Base-by-base conservation (phyloP, 345 rosid species). In the Salix dunnii region DNA sequence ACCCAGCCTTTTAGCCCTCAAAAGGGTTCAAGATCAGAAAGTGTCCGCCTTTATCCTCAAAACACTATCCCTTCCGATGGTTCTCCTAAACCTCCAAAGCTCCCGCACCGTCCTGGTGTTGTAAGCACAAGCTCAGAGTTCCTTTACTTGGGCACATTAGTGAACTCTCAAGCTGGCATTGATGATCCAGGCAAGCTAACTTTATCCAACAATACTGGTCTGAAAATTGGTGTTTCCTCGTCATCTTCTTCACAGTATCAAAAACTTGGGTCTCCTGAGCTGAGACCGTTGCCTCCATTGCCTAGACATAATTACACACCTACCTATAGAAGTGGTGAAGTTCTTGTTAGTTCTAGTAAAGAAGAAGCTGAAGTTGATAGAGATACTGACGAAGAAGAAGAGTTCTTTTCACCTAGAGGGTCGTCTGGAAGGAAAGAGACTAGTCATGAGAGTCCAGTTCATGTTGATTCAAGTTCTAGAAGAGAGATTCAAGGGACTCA, bases 181-280 rank as follows among this genome's bases (percentile, higher is more conserved):
- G 88, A 79, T 62, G 76, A 72, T 60, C 75, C 73, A 11, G 84
- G 86, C 67, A 88, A 78, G 61, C 55, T 77, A 65, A 25, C 82
- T 0, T 16, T 53, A 42, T 74, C 89, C 25, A 85, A 80, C 79
- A 85, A 84, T 74, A 75, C 31, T 20, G 78, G 84, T 20, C 74
- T 85, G 12, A 90, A 81, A 67, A 82, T 89, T 8, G 86, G 93
- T 58, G 86, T 84, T 13, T 68, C 89, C 68, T 75, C 87, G 20
- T 68, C 90, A 70, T 74, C 87, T 0, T 48, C 82, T 0, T 48
- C 82, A 1, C 75, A 82, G 16, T 89, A 89, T 77, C 87, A 75
- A 58, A 93, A 92, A 53, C 81, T 90, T 4, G 97, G 90, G 58
- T 94, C 99, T 1, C 99, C 99, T 5, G 98, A 96, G 88, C 91